phyloP scores from a whole-genome alignment of 106 monocot genomes.

The Triglochin maritima region DNA sequence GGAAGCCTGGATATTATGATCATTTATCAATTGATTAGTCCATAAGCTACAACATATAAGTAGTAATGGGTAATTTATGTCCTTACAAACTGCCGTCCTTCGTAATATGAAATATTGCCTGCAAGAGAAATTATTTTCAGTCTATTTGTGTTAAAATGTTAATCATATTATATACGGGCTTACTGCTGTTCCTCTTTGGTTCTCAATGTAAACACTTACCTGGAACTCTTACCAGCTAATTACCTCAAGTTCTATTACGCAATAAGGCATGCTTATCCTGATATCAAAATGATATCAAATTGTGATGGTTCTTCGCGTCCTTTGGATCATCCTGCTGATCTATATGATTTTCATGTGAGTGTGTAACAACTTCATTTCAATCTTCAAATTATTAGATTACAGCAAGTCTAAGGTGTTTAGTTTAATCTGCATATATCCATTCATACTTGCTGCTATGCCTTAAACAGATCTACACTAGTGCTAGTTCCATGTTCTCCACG shows the following conservation, averaged over 20 bases:
- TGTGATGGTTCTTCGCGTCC: constrained; percentile 66
- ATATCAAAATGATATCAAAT: constrained; percentile 72
- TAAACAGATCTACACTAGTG: constrained; percentile 63
- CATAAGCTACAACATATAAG: too few species aligned
- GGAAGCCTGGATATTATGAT: too few species aligned
- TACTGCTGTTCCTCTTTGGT: background rate
- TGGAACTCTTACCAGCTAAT: constrained; percentile 37
- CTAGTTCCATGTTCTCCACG: constrained; percentile 57
- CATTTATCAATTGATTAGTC: too few species aligned
- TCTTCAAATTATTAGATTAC: background rate
- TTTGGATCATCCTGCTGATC: constrained; percentile 76
- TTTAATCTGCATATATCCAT: background rate
- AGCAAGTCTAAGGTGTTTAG: too few species aligned
- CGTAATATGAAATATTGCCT: too few species aligned
- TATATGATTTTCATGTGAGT: constrained; percentile 81
- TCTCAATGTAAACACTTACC: background rate
- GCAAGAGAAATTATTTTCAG: too few species aligned
- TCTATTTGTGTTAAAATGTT: background rate
- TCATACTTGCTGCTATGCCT: background rate
- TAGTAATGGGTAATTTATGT: too few species aligned
- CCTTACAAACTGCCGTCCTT: too few species aligned
- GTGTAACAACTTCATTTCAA: background rate
- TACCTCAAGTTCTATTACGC: constrained; percentile 72
- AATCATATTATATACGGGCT: background rate
- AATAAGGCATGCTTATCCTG: constrained; percentile 74